These are phyloP conservation scores for Umbellularia californica DNA, from an alignment of 164 flowering plant species.

Conservation along the genomic window DNA sequence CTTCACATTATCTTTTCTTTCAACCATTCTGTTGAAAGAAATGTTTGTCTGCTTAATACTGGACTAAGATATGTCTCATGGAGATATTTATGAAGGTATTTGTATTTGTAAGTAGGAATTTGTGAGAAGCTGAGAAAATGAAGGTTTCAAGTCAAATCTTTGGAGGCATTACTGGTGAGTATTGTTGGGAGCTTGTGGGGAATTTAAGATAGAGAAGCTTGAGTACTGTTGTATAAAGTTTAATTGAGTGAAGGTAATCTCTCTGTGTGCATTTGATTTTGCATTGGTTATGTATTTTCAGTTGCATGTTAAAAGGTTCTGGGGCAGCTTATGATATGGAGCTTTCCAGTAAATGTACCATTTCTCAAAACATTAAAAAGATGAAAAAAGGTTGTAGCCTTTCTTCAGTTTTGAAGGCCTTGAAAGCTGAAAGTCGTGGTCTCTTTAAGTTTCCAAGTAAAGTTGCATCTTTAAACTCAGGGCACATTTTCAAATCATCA, in stretches of 20 bases:
- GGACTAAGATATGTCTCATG: not conserved
- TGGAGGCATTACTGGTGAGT: not conserved
- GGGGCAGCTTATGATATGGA: not conserved
- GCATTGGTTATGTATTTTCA: not conserved
- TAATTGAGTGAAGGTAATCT: not conserved
- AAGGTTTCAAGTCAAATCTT: not conserved
- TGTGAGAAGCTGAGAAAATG: not conserved
- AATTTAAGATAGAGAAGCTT: not conserved
- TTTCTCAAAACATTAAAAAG: not conserved
- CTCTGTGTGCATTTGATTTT: not conserved
- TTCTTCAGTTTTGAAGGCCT: no score
- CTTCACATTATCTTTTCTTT: no score
- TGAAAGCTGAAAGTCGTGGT: not conserved
- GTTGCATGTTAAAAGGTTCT: not conserved
- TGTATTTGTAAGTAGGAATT: not conserved
- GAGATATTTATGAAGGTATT: not conserved
- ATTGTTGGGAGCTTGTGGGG: not conserved
- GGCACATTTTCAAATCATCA: conserved; percentile 12
- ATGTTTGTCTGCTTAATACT: not conserved
- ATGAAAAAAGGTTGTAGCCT: no score
- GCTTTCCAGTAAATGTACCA: not conserved
- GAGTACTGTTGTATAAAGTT: not conserved
- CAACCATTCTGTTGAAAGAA: not conserved
- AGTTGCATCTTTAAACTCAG: not conserved
- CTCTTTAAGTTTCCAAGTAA: not conserved